Evolutionary conservation across 805 yeast species (phyloP), one percentile per base, ranked within the genome.

Genomic region (Brettanomyces custersianus): DNA sequence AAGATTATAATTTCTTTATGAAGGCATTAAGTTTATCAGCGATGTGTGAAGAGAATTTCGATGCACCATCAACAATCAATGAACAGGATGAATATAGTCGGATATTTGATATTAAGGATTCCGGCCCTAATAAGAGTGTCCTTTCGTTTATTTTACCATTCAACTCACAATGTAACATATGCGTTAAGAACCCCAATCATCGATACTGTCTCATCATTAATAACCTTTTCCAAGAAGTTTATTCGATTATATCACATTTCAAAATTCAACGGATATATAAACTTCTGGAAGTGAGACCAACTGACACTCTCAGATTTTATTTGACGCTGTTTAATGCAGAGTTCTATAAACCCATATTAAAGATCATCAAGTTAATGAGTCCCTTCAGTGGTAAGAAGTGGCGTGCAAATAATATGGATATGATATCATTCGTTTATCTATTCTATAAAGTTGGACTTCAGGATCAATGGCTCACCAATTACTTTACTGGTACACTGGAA

Each of bases 371-470:
- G 54, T 77, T 82, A 42, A 68, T 87, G 34, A 77, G 87, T 2
- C 95, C 96, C 0, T 85, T 80, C 59, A 88, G 85, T 49, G 96
- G 96, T 15, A 77, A 92, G 40, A 87, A 88, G 56, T 90, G 98
- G 98, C 78, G 87, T 47, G 73, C 87, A 11, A 74, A 77, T 43
- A 92, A 90, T 53, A 90, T 92, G 96, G 96, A 88, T 45, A 65
- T 92, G 31, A 83, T 90, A 4, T 85, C 96, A 0, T 78, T 84
- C 41, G 87, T 90, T 3, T 90, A 82, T 49, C 54, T 92, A 20
- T 77, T 86, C 51, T 73, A 84, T 47, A 73, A 76, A 46, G 63
- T 87, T 26, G 74, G 77, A 13, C 56, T 90, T 33, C 70, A 77
- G 41, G 98, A 90, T 52, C 80, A 78, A 42, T 90, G 97, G 97